Evolutionary conservation across 176 grass and related monocot genomes (phyloP), one percentile per base, ranked within the genome.

Genomic region (Pontederia crassipes): DNA sequence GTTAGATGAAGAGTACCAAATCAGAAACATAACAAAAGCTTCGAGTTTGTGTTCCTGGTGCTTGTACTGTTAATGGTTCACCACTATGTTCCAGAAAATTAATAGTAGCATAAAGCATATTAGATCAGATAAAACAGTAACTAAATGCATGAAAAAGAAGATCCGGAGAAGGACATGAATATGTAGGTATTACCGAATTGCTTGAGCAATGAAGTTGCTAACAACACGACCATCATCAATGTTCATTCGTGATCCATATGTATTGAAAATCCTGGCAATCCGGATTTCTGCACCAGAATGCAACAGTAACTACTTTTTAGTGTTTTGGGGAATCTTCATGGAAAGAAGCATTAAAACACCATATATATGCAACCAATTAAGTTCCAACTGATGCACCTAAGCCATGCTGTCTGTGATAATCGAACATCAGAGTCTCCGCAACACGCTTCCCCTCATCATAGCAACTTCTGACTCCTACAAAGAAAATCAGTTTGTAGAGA

Each of bases 121-220:
- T 10, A 62, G 12, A 9, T 11, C 15, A 63, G 24, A 78, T 50
- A 78, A 57, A 69, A 57, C 67, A 26, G 72, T 11, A 84, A 79
- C 17, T 27, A 79, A 79, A 67, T 72, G 57, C 35, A 16, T 26
- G 9, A 55, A 24, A 45, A 49, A 63, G 47, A 54, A 27, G 6
- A 74, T 74, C 52, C 9, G 87, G 70, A 28, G 28, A n/a, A 12
- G 2, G 32, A 40, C 32, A 40, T 40, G 32, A 77, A 50, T 18
- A 10, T 11, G 24, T 14, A 69, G 48, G 59, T 28, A 81, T 81
- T 92, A 99, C 94, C 94, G 88, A 17, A 99, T 61, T 57, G 94
- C 94, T 79, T 93, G 94, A 89, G 94, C 94, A 52, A 99, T 99
- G 88, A 99, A 99, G 82, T 99, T 99, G 74, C 94, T 99, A 59